phyloP scores from a whole-genome alignment of 805 yeast species.

The Suhomyces pyralidae region DNA sequence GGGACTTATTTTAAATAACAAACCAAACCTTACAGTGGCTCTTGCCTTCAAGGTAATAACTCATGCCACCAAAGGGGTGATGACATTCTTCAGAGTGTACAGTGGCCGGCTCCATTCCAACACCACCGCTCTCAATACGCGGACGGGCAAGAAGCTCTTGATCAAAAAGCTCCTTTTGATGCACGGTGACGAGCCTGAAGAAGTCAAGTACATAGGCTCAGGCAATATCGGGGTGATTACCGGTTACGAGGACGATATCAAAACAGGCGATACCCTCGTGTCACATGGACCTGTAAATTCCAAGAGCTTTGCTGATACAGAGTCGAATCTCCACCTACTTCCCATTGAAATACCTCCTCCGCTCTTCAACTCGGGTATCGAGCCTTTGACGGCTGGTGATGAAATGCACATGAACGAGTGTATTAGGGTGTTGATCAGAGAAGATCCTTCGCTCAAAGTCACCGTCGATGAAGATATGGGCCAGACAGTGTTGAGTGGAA shows the following conservation, averaged over 20 bases:
- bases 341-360: slow-evolving; percentile 91
- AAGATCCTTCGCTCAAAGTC: slow-evolving; percentile 84
- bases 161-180: slow-evolving; percentile 70
- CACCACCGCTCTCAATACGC: slow-evolving; percentile 60
- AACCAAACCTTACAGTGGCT: slow-evolving; percentile 65
- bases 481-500: slow-evolving; percentile 85
- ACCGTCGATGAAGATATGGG: slow-evolving; percentile 80
- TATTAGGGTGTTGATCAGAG: slow-evolving; percentile 62
- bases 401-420: slow-evolving; percentile 69
- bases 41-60: slow-evolving; percentile 89
- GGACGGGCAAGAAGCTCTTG: slow-evolving; percentile 63
- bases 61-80: slow-evolving; percentile 76
- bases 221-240: slow-evolving; percentile 94
- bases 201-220: slow-evolving; percentile 55
- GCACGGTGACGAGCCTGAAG: slow-evolving; percentile 86
- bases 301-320: slow-evolving; percentile 43
- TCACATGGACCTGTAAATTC: slow-evolving; percentile 49
- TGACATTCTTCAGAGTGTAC: slow-evolving; percentile 86
- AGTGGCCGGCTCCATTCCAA: slow-evolving; percentile 71
- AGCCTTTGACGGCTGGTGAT: slow-evolving; percentile 83
- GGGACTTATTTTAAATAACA: slow-evolving; percentile 54
- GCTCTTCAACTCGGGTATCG: slow-evolving; percentile 80
- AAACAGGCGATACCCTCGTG: slow-evolving; percentile 89
- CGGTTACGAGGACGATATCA: slow-evolving; percentile 62
- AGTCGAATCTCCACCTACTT: slow-evolving; percentile 48